phyloP scores from a whole-genome alignment of 2,329 filamentous ascomycete species.

The Penicillium polonicum region DNA sequence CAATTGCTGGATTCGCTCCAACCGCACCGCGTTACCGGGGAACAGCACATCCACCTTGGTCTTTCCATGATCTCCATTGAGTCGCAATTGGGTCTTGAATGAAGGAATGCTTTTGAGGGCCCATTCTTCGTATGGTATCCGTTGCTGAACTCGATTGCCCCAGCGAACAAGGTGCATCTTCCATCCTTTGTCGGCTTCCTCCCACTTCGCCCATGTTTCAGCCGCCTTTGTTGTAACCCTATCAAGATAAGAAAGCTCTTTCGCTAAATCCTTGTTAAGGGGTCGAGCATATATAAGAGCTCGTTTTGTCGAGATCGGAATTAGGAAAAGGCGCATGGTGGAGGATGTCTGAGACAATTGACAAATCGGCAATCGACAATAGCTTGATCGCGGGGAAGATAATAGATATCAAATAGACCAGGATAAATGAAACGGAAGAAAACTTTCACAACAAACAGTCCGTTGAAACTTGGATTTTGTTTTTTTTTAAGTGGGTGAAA shows the following conservation, averaged over 20 bases:
- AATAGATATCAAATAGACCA: background rate
- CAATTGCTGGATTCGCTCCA: conserved; percentile 62
- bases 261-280: conserved; percentile 56
- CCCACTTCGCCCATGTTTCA: conserved; percentile 80
- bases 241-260: conserved; percentile 60
- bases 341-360: background rate
- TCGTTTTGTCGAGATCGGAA: conserved; percentile 87
- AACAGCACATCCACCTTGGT: conserved; percentile 69
- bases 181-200: conserved; percentile 80
- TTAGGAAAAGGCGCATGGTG: conserved; percentile 84
- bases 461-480: conserved; percentile 1
- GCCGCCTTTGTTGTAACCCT: conserved; percentile 69
- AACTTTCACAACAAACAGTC: background rate
- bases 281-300: conserved; percentile 91
- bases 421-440: background rate
- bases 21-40: conserved; percentile 67
- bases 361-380: background rate
- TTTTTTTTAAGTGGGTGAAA: conserved; percentile 6
- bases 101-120: conserved; percentile 91
- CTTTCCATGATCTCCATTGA: conserved; percentile 63
- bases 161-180: conserved; percentile 82
- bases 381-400: background rate
- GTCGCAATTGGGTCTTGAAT: conserved; percentile 64
- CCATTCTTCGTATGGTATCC: conserved; percentile 97
- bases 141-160: conserved; percentile 79